Percentiles rank a stretch among this genome's conserved stretches.
Conservation (phyloP, 345 rosid genomes). For the Rubroshorea leprosula region DNA sequence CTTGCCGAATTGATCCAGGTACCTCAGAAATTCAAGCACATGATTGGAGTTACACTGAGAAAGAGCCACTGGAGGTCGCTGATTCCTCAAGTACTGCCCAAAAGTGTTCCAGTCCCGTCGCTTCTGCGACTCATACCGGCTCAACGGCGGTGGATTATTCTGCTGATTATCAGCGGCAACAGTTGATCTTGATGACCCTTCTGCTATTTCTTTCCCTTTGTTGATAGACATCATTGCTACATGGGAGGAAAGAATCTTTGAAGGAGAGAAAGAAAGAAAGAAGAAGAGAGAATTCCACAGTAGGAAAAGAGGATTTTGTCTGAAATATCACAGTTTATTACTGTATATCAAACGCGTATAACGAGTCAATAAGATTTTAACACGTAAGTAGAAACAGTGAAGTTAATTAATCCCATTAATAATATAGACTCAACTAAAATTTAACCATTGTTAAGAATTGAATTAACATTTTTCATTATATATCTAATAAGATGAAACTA, state of each 20-base stretch:
- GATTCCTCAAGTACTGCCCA: slow-evolving; percentile 80
- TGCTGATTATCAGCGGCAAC: slow-evolving; percentile 20
- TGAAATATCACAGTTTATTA: not conserved
- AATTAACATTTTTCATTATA: not conserved
- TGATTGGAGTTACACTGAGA: slow-evolving; percentile 59
- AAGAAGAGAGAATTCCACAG: slow-evolving; percentile 21
- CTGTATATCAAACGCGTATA: not conserved
- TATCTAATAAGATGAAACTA: too few relatives aligned
- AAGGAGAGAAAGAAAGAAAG: slow-evolving; percentile 1
- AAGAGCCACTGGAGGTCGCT: slow-evolving; percentile 66
- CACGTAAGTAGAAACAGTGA: not conserved
- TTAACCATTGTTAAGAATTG: not conserved
- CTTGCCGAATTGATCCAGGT: slow-evolving; percentile 84
- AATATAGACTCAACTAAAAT: not conserved
- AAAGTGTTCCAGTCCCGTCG: slow-evolving; percentile 92
- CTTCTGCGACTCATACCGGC: slow-evolving; percentile 83
- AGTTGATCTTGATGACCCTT: slow-evolving; percentile 36
- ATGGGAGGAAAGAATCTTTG: not conserved
- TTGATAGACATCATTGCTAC: slow-evolving; percentile 32
- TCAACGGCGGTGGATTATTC: slow-evolving; percentile 42
- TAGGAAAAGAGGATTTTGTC: slow-evolving; percentile 13
- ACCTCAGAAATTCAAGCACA: slow-evolving; percentile 73
- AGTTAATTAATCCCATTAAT: too few relatives aligned
- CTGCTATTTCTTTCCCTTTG: slow-evolving; percentile 73
- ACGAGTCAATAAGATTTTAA: not conserved